A percentile compares a stretch with the other conserved stretches of the same genome.
These are phyloP conservation scores for Chlorella sp. DNA, from an alignment of 139 green algal species.

Conservation along the genomic window DNA sequence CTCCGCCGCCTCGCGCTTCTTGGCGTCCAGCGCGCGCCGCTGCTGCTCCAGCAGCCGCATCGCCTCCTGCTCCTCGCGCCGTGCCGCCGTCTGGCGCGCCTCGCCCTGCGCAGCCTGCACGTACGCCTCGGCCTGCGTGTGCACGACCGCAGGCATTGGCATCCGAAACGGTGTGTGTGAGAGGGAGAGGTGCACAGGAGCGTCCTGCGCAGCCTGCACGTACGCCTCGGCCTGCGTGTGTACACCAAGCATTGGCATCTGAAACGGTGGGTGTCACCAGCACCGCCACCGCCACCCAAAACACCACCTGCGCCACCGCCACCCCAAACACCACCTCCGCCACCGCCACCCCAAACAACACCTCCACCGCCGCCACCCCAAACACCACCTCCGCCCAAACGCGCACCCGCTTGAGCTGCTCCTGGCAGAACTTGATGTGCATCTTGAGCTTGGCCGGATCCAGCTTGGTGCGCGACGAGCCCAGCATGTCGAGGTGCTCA, in stretches of 20 bases:
- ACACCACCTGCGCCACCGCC: too few relatives aligned
- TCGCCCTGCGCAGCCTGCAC: neutral
- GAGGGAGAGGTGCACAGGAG: neutral
- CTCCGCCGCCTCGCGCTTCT: constrained; percentile 1
- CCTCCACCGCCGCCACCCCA: too few relatives aligned
- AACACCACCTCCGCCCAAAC: too few relatives aligned
- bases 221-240: neutral
- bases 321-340: neutral
- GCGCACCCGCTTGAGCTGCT: too few relatives aligned
- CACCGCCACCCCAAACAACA: too few relatives aligned
- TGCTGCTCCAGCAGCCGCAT: constrained; percentile 15
- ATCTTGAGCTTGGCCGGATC: constrained; percentile 39
- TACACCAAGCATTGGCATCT: neutral
- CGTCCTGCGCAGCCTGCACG: neutral
- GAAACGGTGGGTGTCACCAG: neutral
- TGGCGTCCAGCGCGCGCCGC: constrained; percentile 11
- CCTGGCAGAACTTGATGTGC: constrained; percentile 52
- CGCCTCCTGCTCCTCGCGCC: constrained; percentile 9
- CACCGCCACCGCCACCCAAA: too few relatives aligned
- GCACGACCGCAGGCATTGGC: neutral
- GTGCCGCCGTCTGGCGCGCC: constrained; percentile 1
- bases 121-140: neutral
- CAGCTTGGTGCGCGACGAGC: constrained; percentile 26
- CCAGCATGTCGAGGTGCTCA: constrained; percentile 25
- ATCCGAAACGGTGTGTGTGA: neutral